phyloP scores from a whole-genome alignment of 768 basidiomycete genomes.

The Phylloporus arenicola region DNA sequence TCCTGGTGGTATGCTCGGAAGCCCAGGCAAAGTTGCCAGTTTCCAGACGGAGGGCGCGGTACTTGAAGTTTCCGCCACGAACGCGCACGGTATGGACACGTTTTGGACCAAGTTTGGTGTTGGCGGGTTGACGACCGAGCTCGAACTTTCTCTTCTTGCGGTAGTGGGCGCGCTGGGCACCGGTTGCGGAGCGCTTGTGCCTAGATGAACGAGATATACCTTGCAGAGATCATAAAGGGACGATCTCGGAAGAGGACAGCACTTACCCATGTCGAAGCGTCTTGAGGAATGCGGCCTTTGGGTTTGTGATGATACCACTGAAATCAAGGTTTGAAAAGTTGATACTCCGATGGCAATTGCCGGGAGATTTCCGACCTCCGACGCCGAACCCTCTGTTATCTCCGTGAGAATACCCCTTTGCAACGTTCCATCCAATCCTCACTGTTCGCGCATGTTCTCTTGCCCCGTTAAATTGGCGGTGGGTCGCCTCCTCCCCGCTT shows the following conservation, averaged over 20 bases:
- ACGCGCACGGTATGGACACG: constrained; percentile 93
- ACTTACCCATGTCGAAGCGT: constrained; percentile 73
- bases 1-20: constrained; percentile 88
- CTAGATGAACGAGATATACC: constrained; percentile 97
- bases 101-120: constrained; percentile 94
- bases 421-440: constrained; percentile 11
- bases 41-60: constrained; percentile 94
- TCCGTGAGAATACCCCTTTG: background rate
- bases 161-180: constrained; percentile 89
- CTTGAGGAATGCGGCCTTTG: constrained; percentile 50
- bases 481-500: constrained; percentile 19
- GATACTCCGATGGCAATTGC: constrained; percentile 26
- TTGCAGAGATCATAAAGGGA: constrained; percentile 28
- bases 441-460: constrained; percentile 16
- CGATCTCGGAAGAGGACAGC: constrained; percentile 22
- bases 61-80: constrained; percentile 93
- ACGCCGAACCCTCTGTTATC: background rate
- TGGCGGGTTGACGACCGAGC: constrained; percentile 96
- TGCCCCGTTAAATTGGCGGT: constrained; percentile 17
- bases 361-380: background rate
- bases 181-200: constrained; percentile 94
- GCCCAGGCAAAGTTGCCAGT: constrained; percentile 99
- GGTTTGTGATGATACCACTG: constrained; percentile 50
- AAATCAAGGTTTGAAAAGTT: constrained; percentile 35
- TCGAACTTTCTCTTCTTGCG: constrained; percentile 99